phyloP scores from a whole-genome alignment of 371 early-diverging fungal genomes.

The Astathelohania contejeani region DNA sequence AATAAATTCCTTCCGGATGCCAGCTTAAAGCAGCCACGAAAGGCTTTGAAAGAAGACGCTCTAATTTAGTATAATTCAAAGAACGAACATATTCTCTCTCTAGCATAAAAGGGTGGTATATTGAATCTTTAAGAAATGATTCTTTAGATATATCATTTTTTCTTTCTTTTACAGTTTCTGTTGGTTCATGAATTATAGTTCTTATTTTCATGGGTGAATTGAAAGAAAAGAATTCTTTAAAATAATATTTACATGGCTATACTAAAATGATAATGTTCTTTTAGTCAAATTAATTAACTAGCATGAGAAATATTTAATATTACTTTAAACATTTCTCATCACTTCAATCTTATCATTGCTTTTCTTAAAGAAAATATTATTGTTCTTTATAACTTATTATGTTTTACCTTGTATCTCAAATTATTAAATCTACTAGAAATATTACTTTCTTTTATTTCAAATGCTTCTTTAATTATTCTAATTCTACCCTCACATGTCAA shows the following conservation, averaged over 20 bases:
- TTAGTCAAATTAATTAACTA: too few species aligned
- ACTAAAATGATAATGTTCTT: too few species aligned
- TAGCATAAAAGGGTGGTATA: slow-evolving; percentile 75
- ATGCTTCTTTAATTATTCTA: too few species aligned
- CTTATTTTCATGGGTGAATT: slow-evolving; percentile 60
- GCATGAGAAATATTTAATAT: too few species aligned
- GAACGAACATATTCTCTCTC: slow-evolving; percentile 91
- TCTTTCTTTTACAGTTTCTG: slow-evolving; percentile 60
- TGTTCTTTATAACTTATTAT: too few species aligned
- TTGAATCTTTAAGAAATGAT: slow-evolving; percentile 74
- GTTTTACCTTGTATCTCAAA: too few species aligned
- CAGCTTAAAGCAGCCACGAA: slow-evolving; percentile 72
- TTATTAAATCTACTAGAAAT: too few species aligned
- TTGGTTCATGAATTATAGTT: slow-evolving; percentile 60
- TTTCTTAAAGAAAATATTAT: too few species aligned
- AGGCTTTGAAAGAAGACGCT: slow-evolving; percentile 89
- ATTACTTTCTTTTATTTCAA: too few species aligned
- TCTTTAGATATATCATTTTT: slow-evolving; percentile 66
- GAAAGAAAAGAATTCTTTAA: background rate
- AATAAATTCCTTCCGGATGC: slow-evolving; percentile 85
- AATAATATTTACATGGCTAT: background rate
- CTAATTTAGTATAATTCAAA: slow-evolving; percentile 78
- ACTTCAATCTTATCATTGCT: too few species aligned
- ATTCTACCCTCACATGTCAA: too few species aligned
- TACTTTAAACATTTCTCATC: too few species aligned